Base-by-base conservation (phyloP, 2,329 filamentous ascomycete genomes). In the Xylariomycetidae sp. region DNA sequence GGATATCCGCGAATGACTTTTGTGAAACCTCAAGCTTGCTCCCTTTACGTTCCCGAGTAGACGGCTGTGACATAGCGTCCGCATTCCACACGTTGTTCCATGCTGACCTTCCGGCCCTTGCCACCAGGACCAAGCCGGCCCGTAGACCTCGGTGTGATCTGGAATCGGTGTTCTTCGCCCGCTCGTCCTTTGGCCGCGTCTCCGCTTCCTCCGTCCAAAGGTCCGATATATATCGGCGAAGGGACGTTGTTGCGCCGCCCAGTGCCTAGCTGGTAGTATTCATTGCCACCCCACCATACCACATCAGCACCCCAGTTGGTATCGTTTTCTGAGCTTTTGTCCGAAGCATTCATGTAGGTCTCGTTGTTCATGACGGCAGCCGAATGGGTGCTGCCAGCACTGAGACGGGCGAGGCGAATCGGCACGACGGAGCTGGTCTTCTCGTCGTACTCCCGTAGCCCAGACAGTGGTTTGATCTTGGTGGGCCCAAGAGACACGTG, bases 271-370 rank as follows among this genome's bases (percentile, higher is more conserved):
- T 98, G 92, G 59, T 84, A 95, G 56, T 82, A 76, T 63, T 96
- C 89, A 52, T 96, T 98, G 33, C 87, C 87, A 41, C 92, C 92
- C 86, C 89, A 98, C 68, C 86, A 93, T 2, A 96, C 58, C 19
- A 89, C 80, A 56, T 96, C 92, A 4, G 83, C 79, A 30, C 92
- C 92, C 76, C 81, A 95, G 55, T 92, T 89, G 2, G 80, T 86
- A 50, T 88, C 83, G 44, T 85, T 82, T 25, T 75, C 65, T 2
- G 72, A 70, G 12, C 49, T 67, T 34, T 54, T 61, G 40, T 49
- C 56, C 2, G 70, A 64, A 2, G 79, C 71, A 12, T 68, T 63
- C 5, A 88, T 70, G 33, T 79, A 70, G 1, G 85, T 85, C 19
- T 83, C 74, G 54, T 95, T 95, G 52, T 79, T 74, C 77, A 96